Evolutionary conservation across 2,329 filamentous ascomycete genomes (phyloP).

Genomic region (Colletotrichum musae): DNA sequence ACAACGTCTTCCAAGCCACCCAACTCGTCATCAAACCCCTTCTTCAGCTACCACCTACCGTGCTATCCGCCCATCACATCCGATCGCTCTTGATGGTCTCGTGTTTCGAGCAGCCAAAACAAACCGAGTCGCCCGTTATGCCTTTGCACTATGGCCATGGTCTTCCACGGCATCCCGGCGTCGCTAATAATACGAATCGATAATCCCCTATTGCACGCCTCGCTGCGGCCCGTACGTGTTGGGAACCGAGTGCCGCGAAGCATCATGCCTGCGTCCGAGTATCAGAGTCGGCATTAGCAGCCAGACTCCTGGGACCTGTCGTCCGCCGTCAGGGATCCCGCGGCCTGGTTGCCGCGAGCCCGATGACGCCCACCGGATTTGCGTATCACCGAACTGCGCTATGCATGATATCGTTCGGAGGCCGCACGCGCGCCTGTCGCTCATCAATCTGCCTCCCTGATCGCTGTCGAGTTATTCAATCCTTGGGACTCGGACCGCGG

Average conservation of each 20-base stretch:
- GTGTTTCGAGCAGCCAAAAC: slow-evolving; percentile 19
- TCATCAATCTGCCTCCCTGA: not conserved
- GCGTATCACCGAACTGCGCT: slow-evolving; percentile 7
- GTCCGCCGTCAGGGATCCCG: slow-evolving; percentile 17
- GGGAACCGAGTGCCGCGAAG: slow-evolving; percentile 9
- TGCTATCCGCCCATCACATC: slow-evolving; percentile 18
- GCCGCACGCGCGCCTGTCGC: not conserved
- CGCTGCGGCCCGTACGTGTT: slow-evolving; percentile 18
- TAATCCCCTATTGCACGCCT: slow-evolving; percentile 5
- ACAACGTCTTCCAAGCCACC: slow-evolving; percentile 31
- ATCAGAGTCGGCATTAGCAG: slow-evolving; percentile 5
- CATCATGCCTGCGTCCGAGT: slow-evolving; percentile 21
- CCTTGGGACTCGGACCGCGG: not conserved
- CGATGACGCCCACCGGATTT: slow-evolving; percentile 18
- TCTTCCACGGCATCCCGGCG: slow-evolving; percentile 6
- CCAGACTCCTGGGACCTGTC: slow-evolving; percentile 16
- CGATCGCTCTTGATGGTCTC: not conserved
- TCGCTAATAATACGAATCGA: not conserved
- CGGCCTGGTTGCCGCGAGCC: not conserved
- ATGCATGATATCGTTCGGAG: not conserved
- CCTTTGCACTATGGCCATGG: not conserved
- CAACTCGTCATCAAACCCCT: slow-evolving; percentile 20
- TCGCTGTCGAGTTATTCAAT: not conserved
- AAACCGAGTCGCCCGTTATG: not conserved
- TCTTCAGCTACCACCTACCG: not conserved